Conservation (phyloP, 257 asterid species). For the Anisodus tanguticus region DNA sequence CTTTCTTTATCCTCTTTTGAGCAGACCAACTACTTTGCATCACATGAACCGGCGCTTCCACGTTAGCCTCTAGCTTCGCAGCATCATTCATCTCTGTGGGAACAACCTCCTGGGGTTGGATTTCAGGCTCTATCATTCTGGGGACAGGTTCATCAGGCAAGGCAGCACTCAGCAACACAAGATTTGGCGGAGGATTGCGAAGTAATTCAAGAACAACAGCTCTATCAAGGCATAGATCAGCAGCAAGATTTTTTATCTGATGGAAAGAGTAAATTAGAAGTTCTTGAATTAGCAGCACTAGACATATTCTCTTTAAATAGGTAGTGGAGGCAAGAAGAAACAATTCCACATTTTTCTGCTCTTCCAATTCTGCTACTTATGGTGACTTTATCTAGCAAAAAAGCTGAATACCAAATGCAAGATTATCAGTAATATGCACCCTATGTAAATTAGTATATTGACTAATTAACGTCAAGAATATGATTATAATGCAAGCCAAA, state of each 20-base stretch:
- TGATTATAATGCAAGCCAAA: not conserved
- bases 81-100: slow-evolving; percentile 44
- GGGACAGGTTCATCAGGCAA: slow-evolving; percentile 79
- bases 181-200: slow-evolving; percentile 88
- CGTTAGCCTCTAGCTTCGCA: slow-evolving; percentile 46
- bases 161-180: slow-evolving; percentile 78
- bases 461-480: not conserved
- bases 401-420: slow-evolving; percentile 12
- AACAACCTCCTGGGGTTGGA: slow-evolving; percentile 43
- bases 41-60: slow-evolving; percentile 72
- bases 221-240: slow-evolving; percentile 88
- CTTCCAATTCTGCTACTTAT: slow-evolving; percentile 1
- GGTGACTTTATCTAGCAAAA: slow-evolving; percentile 4
- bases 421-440: not conserved
- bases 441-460: not conserved
- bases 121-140: slow-evolving; percentile 40
- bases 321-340: not conserved
- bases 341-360: slow-evolving; percentile 17
- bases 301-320: not conserved
- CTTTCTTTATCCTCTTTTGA: slow-evolving; percentile 85
- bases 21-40: slow-evolving; percentile 83
- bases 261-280: slow-evolving; percentile 35
- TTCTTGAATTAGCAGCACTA: slow-evolving; percentile 10
- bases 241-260: slow-evolving; percentile 92
- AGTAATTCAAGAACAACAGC: slow-evolving; percentile 74